Evolutionary conservation across 768 basidiomycete species (phyloP).

Genomic region (Leccinum fibrillosum): DNA sequence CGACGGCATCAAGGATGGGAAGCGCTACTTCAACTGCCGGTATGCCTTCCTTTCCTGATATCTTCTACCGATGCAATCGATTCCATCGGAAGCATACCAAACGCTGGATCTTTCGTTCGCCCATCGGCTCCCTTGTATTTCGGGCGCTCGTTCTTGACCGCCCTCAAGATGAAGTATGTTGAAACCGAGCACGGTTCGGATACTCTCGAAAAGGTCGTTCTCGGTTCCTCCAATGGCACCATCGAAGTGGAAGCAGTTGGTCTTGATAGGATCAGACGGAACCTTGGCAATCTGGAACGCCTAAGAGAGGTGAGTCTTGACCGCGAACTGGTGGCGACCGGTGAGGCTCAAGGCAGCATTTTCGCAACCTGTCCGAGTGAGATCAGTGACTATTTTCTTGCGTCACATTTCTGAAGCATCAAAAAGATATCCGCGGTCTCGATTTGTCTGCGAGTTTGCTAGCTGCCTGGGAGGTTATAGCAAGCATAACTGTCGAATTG

Average conservation of each 20-base stretch:
- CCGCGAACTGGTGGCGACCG: constrained; percentile 54
- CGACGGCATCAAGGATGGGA: constrained; percentile 75
- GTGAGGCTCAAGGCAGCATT: constrained; percentile 51
- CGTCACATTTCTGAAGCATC: constrained; percentile 11
- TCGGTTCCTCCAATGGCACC: constrained; percentile 79
- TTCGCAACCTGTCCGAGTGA: constrained; percentile 64
- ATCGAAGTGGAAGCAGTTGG: constrained; percentile 87
- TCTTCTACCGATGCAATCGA: constrained; percentile 6
- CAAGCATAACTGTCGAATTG: constrained; percentile 59
- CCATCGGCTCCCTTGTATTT: constrained; percentile 53
- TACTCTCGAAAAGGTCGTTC: constrained; percentile 57
- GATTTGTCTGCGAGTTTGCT: constrained; percentile 80
- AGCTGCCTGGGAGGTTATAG: constrained; percentile 65
- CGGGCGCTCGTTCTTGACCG: constrained; percentile 71
- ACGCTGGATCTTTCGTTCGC: constrained; percentile 79
- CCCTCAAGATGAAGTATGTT: constrained; percentile 75
- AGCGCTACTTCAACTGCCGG: constrained; percentile 77
- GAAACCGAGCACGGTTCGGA: constrained; percentile 52
- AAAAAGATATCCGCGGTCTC: constrained; percentile 68
- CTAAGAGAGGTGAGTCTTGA: constrained; percentile 83
- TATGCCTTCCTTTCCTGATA: constrained; percentile 33
- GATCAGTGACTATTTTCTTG: constrained; percentile 21
- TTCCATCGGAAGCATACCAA: constrained; percentile 43
- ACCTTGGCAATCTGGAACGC: constrained; percentile 60
- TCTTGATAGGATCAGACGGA: constrained; percentile 72